A percentile compares a stretch with the other conserved stretches of the same genome.
These are phyloP conservation scores for Colletotrichum paranaense DNA, from an alignment of 2,329 filamentous ascomycete species.

Conservation along the genomic window DNA sequence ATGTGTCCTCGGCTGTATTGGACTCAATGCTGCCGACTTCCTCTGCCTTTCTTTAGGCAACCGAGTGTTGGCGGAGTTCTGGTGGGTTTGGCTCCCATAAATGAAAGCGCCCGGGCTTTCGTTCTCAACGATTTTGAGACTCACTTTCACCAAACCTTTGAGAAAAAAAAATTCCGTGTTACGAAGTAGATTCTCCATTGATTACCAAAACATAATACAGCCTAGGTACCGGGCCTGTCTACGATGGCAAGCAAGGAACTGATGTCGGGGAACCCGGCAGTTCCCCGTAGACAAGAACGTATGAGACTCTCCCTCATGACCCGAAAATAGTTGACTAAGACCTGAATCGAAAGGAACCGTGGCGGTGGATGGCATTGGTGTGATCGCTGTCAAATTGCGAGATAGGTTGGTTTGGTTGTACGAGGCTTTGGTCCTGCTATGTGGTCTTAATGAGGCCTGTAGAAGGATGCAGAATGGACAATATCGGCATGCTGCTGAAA, in stretches of 20 bases:
- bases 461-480: background rate
- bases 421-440: conserved; percentile 42
- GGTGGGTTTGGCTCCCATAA: background rate
- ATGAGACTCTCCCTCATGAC: background rate
- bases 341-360: background rate
- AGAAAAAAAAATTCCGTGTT: rapidly evolving
- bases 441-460: conserved; percentile 39
- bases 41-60: background rate
- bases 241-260: background rate
- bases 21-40: background rate
- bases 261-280: background rate
- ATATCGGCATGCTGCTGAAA: background rate
- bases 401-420: conserved; percentile 40
- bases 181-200: no score
- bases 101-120: background rate
- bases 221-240: no score
- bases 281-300: background rate
- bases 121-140: no score
- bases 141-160: no score
- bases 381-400: background rate
- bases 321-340: background rate
- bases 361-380: background rate
- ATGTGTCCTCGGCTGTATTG: background rate
- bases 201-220: no score
- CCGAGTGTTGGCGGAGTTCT: background rate